These are phyloP conservation scores for Aspergillus sergii DNA, from an alignment of 2,329 filamentous ascomycete species.

Conservation along the genomic window DNA sequence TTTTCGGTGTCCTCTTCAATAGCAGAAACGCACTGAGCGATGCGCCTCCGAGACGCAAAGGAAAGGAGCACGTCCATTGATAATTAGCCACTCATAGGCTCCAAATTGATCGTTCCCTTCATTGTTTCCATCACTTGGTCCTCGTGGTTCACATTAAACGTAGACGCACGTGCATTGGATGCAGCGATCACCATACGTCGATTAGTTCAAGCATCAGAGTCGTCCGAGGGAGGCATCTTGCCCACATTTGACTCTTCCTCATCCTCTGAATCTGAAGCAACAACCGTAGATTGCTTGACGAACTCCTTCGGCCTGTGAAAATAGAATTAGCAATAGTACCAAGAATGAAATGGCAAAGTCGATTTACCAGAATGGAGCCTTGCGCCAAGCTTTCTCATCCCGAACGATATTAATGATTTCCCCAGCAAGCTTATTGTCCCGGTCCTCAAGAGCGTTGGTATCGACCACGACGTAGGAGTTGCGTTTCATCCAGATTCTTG, in stretches of 20 bases:
- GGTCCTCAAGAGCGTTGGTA: constrained; percentile 63
- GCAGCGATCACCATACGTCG: background rate
- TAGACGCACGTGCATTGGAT: background rate
- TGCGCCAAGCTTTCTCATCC: constrained; percentile 90
- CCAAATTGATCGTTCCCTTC: background rate
- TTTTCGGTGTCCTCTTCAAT: constrained; percentile 61
- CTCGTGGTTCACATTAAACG: background rate
- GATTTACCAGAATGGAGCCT: constrained; percentile 78
- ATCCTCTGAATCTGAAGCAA: constrained; percentile 60
- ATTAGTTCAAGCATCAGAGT: constrained; percentile 66
- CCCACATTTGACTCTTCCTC: constrained; percentile 79
- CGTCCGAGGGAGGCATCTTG: constrained; percentile 80
- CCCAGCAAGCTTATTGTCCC: constrained; percentile 77
- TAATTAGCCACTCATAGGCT: background rate
- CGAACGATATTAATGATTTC: constrained; percentile 92
- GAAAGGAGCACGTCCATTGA: constrained; percentile 29
- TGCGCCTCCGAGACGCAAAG: constrained; percentile 19
- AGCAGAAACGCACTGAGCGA: constrained; percentile 28
- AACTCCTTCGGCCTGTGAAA: constrained; percentile 77
- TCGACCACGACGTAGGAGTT: constrained; percentile 87
- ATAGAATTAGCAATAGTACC: constrained; percentile 16
- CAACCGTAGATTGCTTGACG: constrained; percentile 62
- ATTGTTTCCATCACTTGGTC: background rate
- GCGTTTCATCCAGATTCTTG: constrained; percentile 89
- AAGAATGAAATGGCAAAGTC: background rate